Conservation (phyloP, 345 rosid genomes). For the Aurinia saxatilis region DNA sequence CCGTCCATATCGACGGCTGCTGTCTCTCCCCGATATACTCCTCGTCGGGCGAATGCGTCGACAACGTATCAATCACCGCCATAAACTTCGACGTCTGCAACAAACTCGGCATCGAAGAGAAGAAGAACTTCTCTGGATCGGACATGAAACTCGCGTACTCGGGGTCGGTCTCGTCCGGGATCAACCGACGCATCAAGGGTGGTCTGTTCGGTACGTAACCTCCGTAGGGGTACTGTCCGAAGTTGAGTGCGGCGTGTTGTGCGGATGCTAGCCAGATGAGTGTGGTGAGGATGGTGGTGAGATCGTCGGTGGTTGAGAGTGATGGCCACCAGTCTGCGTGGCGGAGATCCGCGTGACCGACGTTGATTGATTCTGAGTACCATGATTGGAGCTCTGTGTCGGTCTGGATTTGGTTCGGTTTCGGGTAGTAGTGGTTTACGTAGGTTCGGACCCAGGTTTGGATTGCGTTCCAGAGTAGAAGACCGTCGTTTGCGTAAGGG, state of each 20-base stretch:
- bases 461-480: constrained; percentile 73
- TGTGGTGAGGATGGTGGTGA: constrained; percentile 62
- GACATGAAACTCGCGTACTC: constrained; percentile 50
- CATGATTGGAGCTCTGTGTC: constrained; percentile 82
- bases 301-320: constrained; percentile 45
- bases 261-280: constrained; percentile 95
- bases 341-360: constrained; percentile 77
- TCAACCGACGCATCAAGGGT: constrained; percentile 72
- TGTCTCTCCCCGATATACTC: constrained; percentile 92
- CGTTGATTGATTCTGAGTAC: constrained; percentile 76
- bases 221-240: constrained; percentile 91
- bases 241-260: constrained; percentile 93
- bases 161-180: constrained; percentile 70
- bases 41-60: constrained; percentile 96
- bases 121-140: constrained; percentile 73
- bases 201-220: constrained; percentile 93
- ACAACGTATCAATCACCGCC: constrained; percentile 91
- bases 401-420: constrained; percentile 36
- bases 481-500: constrained; percentile 93
- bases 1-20: constrained; percentile 73
- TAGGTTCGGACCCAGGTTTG: constrained; percentile 85
- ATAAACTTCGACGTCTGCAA: constrained; percentile 85
- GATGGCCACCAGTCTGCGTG: constrained; percentile 86
- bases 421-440: constrained; percentile 71
- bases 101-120: constrained; percentile 70